Percentiles rank a stretch among this genome's conserved stretches.
phyloP scores from a whole-genome alignment of 257 asterid species.

The Euphrasia confusa region DNA sequence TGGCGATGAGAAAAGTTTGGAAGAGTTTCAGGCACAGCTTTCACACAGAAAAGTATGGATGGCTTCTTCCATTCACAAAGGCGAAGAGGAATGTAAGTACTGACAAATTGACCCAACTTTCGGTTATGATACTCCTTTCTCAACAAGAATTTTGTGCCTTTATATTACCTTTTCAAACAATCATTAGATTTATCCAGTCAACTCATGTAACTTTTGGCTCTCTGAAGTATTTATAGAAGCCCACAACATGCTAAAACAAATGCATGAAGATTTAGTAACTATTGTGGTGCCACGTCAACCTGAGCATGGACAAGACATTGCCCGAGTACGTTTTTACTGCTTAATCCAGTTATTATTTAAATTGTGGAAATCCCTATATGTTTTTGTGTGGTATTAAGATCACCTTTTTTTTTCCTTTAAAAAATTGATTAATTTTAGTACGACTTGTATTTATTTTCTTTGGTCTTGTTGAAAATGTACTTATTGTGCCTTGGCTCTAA shows the following conservation, averaged over 20 bases:
- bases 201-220: slow-evolving; percentile 25
- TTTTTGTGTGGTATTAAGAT: slow-evolving; percentile 6
- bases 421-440: neutral
- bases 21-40: slow-evolving; percentile 50
- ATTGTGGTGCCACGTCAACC: slow-evolving; percentile 84
- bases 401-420: neutral
- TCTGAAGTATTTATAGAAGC: slow-evolving; percentile 70
- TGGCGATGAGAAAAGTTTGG: slow-evolving; percentile 33
- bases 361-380: slow-evolving; percentile 8
- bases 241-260: slow-evolving; percentile 56
- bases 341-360: neutral
- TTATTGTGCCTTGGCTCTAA: slow-evolving; percentile 19
- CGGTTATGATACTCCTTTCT: too few species aligned
- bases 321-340: slow-evolving; percentile 51
- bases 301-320: slow-evolving; percentile 56
- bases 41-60: slow-evolving; percentile 71
- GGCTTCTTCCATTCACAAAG: slow-evolving; percentile 91
- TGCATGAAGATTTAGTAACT: slow-evolving; percentile 57
- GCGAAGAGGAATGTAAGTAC: slow-evolving; percentile 72
- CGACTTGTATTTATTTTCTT: neutral
- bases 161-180: neutral
- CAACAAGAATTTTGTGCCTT: slow-evolving; percentile 14
- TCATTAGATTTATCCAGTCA: slow-evolving; percentile 14
- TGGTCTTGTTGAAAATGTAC: slow-evolving; percentile 12
- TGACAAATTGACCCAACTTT: neutral